phyloP scores from a whole-genome alignment of 2,329 filamentous ascomycete species.

The Aspergillus awamori region DNA sequence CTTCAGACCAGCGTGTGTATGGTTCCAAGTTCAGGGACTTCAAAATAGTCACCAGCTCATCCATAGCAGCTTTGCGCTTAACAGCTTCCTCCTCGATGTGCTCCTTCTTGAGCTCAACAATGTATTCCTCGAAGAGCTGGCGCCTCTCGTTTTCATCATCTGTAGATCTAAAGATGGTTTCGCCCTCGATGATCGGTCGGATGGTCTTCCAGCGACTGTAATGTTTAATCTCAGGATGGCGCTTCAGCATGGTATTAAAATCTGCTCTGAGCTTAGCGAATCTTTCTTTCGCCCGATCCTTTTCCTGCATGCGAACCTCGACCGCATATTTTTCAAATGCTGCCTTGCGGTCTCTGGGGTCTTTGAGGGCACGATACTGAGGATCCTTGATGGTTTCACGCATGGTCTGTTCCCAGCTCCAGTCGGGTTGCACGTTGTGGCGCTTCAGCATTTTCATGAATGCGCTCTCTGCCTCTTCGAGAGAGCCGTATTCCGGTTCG shows the following conservation, averaged over 20 bases:
- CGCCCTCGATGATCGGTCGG: slow-evolving; percentile 87
- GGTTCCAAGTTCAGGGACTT: slow-evolving; percentile 82
- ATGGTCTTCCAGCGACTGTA: slow-evolving; percentile 98
- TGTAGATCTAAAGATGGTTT: slow-evolving; percentile 92
- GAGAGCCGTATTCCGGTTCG: slow-evolving; percentile 76
- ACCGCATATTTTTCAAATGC: slow-evolving; percentile 95
- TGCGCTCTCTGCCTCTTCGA: slow-evolving; percentile 88
- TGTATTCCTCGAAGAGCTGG: slow-evolving; percentile 91
- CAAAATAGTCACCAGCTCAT: slow-evolving; percentile 77
- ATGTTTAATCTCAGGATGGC: slow-evolving; percentile 94
- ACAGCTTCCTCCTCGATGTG: slow-evolving; percentile 75
- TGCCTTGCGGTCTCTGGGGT: slow-evolving; percentile 84
- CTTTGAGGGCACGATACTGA: slow-evolving; percentile 89
- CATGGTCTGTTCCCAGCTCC: slow-evolving; percentile 89
- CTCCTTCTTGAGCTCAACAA: slow-evolving; percentile 77
- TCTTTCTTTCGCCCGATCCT: slow-evolving; percentile 90
- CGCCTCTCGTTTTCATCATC: slow-evolving; percentile 84
- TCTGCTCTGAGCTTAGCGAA: slow-evolving; percentile 88
- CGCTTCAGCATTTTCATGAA: slow-evolving; percentile 89
- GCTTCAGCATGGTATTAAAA: slow-evolving; percentile 93
- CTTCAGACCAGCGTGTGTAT: slow-evolving; percentile 93
- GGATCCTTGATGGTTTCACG: slow-evolving; percentile 84
- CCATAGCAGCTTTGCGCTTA: slow-evolving; percentile 77
- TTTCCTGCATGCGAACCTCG: slow-evolving; percentile 87
- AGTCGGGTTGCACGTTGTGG: slow-evolving; percentile 84